Percentiles rank a stretch among this genome's conserved stretches.
Conservation (phyloP, 1,284 basidiomycete species). For the Fomitopsis schrenkii region DNA sequence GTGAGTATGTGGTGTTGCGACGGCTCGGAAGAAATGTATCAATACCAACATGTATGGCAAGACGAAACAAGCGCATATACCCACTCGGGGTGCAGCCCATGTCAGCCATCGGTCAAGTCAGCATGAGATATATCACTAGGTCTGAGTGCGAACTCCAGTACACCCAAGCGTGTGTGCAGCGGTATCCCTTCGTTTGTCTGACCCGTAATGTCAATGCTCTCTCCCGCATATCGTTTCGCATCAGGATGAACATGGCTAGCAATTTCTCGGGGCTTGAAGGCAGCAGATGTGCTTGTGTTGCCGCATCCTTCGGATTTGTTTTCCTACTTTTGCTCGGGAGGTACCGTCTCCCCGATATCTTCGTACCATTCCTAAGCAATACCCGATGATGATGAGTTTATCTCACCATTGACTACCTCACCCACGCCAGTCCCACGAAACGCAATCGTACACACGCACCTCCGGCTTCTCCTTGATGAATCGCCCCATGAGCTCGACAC, state of each 20-base stretch:
- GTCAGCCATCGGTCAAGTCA: no score
- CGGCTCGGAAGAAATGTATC: no score
- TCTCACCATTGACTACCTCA: neutral
- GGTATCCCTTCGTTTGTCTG: no score
- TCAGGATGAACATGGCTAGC: neutral
- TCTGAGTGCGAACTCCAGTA: no score
- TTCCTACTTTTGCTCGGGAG: constrained; percentile 1
- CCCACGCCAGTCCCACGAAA: neutral
- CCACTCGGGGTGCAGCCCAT: no score
- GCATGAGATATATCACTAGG: no score
- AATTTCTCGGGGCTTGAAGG: neutral
- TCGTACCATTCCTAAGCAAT: constrained; percentile 47
- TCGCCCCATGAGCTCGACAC: constrained; percentile 16
- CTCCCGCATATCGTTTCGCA: no score
- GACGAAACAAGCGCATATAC: no score
- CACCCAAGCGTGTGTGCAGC: no score
- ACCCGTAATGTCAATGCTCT: no score
- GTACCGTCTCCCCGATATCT: constrained; percentile 45
- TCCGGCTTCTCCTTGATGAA: constrained; percentile 33
- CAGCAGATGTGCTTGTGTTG: no score
- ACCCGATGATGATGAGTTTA: neutral
- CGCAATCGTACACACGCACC: constrained; percentile 27
- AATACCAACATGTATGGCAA: no score
- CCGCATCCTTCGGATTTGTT: neutral
- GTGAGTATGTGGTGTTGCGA: neutral